Base-by-base conservation (phyloP, 2,329 filamentous ascomycete species). In the Madurella mycetomatis region DNA sequence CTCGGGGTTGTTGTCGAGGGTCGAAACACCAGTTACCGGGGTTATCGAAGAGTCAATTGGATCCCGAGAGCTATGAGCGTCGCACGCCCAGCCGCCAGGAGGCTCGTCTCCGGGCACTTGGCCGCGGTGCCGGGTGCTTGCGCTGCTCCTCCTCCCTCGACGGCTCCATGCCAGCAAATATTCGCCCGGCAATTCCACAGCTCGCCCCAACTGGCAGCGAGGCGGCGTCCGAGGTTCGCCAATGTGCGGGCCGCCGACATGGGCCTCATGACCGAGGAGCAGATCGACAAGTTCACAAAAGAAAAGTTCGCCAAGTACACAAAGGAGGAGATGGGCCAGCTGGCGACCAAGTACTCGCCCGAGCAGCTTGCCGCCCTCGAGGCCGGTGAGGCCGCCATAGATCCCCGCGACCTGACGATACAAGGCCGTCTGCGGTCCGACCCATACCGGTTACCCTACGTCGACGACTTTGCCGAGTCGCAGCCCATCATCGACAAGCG, bases 341-440 rank as follows among this genome's bases (percentile, higher is more conserved):
- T 96, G 54, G 72, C 72, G 55, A 73, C 82, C 66, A 81, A 81
- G 63, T 97, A 96, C 76, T 88, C 90, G 0, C 79, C 85, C 15
- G 83, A 87, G 68, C 92, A 97, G 74, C 78, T 95, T 63, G 84
- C 83, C 53, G 90, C 91, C 54, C 84, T 97, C 67, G 79, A 88
- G 72, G 87, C 88, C 46, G 91, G 87, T 64, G 92, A 96, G 72
- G 75, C 80, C 57, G 83, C 87, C 61, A 85, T 96, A 68, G 80
- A 87, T 66, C 75, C 86, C 9, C 77, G 84, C 61, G 90, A 97
- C 70, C 69, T 96, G 67, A 78, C 86, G 41, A 77, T 83, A 34
- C 87, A 94, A 72, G 88, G 86, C 60, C 79, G 83, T 42, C 71
- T 88, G 63, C 85, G 90, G 57, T 79, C 76, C 51, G 91, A 95